These are phyloP conservation scores for Ascochyta koolunga DNA, from an alignment of 2,329 filamentous ascomycete species.

Conservation along the genomic window DNA sequence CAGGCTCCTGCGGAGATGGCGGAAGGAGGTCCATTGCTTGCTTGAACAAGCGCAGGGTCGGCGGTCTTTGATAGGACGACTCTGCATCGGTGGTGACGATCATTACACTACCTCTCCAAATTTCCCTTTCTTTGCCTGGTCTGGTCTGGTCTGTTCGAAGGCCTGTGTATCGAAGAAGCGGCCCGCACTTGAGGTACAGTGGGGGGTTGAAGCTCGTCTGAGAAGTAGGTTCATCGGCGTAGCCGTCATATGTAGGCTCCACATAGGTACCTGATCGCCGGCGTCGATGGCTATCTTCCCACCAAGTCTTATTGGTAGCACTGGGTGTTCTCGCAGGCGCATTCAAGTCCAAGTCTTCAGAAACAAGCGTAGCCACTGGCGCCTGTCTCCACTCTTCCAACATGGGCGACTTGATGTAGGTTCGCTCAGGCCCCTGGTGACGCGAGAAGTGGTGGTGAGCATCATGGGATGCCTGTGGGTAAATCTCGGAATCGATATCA, in stretches of 20 bases:
- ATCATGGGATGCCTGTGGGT: constrained; percentile 31
- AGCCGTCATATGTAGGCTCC: constrained; percentile 65
- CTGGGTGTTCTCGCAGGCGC: constrained; percentile 35
- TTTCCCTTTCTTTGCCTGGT: constrained; percentile 67
- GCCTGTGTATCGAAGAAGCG: constrained; percentile 87
- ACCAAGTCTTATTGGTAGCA: constrained; percentile 65
- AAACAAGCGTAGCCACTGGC: constrained; percentile 46
- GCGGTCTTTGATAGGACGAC: constrained; percentile 80
- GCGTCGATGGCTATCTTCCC: constrained; percentile 66
- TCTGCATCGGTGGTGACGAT: constrained; percentile 87
- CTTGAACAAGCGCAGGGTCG: constrained; percentile 81
- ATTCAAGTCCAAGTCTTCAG: constrained; percentile 53
- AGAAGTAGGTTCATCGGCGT: constrained; percentile 69
- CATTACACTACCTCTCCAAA: constrained; percentile 94
- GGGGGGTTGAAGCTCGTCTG: constrained; percentile 80
- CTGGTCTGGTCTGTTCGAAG: constrained; percentile 65
- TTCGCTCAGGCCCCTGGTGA: constrained; percentile 52
- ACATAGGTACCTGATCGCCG: constrained; percentile 43
- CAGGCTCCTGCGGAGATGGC: constrained; percentile 73
- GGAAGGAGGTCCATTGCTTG: constrained; percentile 84
- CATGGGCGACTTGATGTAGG: constrained; percentile 64
- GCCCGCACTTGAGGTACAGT: constrained; percentile 87
- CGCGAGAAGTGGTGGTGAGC: constrained; percentile 39
- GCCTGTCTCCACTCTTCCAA: constrained; percentile 62
- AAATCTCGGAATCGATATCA: constrained; percentile 30